Conservation (phyloP, 2,329 filamentous ascomycete genomes). For the Fusarium sp. region DNA sequence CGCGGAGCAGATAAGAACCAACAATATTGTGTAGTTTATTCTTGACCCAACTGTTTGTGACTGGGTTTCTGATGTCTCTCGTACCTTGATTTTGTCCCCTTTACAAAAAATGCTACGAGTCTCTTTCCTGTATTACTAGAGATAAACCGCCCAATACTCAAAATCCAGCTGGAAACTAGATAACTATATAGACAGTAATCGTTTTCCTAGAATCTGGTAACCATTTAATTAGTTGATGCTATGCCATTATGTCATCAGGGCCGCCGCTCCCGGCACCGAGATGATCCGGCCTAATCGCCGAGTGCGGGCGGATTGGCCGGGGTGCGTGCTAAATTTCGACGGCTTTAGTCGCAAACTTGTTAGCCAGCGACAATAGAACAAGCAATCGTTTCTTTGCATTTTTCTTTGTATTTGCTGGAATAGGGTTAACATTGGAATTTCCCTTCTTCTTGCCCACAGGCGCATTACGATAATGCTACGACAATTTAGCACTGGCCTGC, state of each 20-base stretch:
- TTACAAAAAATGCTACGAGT: background rate
- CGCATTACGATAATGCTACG: slow-evolving; percentile 51
- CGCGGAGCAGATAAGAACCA: background rate
- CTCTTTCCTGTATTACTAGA: too few relatives aligned
- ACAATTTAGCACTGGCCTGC: slow-evolving; percentile 52
- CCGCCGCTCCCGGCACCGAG: slow-evolving; percentile 39
- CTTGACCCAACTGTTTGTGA: background rate
- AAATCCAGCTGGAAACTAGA: background rate
- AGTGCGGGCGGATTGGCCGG: slow-evolving; percentile 43
- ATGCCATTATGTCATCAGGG: slow-evolving; percentile 43
- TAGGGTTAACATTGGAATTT: slow-evolving; percentile 14
- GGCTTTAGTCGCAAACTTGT: slow-evolving; percentile 44
- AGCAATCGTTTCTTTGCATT: slow-evolving; percentile 23
- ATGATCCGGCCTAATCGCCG: slow-evolving; percentile 50
- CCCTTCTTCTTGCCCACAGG: slow-evolving; percentile 18
- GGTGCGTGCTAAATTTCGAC: slow-evolving; percentile 45
- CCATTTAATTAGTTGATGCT: too few relatives aligned
- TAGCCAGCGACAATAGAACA: slow-evolving; percentile 17
- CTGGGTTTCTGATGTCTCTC: background rate
- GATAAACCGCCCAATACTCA: background rate
- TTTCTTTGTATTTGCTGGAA: slow-evolving; percentile 31
- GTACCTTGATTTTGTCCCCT: background rate
- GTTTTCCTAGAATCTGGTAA: too few relatives aligned
- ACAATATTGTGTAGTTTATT: background rate
- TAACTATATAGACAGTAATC: background rate